Conservation (phyloP, 805 yeast genomes). For the Sporopachydermia quercuum region DNA sequence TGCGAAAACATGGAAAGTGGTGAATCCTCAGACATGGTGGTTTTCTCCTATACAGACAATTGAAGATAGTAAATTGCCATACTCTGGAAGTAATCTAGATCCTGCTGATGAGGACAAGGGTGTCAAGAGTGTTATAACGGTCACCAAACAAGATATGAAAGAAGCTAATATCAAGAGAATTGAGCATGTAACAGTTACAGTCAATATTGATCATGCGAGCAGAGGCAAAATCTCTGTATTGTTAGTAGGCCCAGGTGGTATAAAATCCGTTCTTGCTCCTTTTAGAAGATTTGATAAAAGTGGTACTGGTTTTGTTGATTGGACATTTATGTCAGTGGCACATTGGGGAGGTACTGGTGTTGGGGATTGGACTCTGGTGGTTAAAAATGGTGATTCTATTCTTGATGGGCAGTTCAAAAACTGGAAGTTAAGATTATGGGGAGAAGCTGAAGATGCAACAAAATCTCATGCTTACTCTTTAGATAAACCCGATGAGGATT, state of each 20-base stretch:
- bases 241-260: constrained; percentile 63
- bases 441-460: constrained; percentile 53
- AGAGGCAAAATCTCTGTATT: constrained; percentile 61
- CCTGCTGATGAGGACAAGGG: constrained; percentile 11
- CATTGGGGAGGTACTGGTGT: constrained; percentile 83
- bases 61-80: constrained; percentile 8
- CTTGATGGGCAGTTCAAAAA: constrained; percentile 28
- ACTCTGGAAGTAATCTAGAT: constrained; percentile 13
- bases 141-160: constrained; percentile 34
- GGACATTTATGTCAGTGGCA: constrained; percentile 97
- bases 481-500: constrained; percentile 26
- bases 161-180: constrained; percentile 49
- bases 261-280: constrained; percentile 59
- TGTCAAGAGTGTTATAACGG: constrained; percentile 25
- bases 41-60: constrained; percentile 31
- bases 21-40: constrained; percentile 86
- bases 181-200: constrained; percentile 78
- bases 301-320: constrained; percentile 45
- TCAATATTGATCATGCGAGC: constrained; percentile 44
- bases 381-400: constrained; percentile 22
- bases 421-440: constrained; percentile 77
- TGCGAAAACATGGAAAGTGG: constrained; percentile 66
- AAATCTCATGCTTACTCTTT: constrained; percentile 40
- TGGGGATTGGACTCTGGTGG: constrained; percentile 75
- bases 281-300: constrained; percentile 45